A percentile compares a stretch with the other conserved stretches of the same genome.
These are phyloP conservation scores for Rugonectria rugulosa DNA, from an alignment of 2,329 filamentous ascomycete species.

Conservation along the genomic window DNA sequence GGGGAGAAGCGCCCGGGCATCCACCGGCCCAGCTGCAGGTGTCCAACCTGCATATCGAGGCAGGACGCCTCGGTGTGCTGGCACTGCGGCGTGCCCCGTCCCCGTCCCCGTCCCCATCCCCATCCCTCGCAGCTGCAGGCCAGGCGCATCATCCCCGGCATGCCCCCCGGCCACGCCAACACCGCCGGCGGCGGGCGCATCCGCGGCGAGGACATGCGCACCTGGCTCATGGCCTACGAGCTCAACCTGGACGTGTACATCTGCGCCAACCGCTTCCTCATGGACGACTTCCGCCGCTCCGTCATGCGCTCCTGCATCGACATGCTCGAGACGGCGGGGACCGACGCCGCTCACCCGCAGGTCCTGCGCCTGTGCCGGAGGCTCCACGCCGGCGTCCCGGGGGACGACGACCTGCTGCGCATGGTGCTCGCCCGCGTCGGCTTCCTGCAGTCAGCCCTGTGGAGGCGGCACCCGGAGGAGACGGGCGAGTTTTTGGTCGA, in stretches of 20 bases:
- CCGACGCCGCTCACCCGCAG: slow-evolving; percentile 52
- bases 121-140: too few species aligned
- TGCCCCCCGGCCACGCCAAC: not conserved
- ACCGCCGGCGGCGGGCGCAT: slow-evolving; percentile 40
- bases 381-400: slow-evolving; percentile 52
- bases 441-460: slow-evolving; percentile 55
- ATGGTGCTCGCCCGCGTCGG: slow-evolving; percentile 59
- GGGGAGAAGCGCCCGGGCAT: slow-evolving; percentile 52
- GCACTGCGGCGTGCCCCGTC: slow-evolving; percentile 33
- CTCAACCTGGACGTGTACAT: slow-evolving; percentile 59
- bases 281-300: slow-evolving; percentile 53
- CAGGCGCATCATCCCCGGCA: slow-evolving; percentile 3
- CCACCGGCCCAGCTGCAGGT: slow-evolving; percentile 55
- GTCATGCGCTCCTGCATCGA: slow-evolving; percentile 54
- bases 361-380: slow-evolving; percentile 53
- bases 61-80: slow-evolving; percentile 32
- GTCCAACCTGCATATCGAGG: slow-evolving; percentile 47
- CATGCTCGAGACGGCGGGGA: slow-evolving; percentile 53
- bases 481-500: slow-evolving; percentile 52
- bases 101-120: too few species aligned
- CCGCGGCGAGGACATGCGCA: slow-evolving; percentile 53
- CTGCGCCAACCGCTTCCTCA: slow-evolving; percentile 56
- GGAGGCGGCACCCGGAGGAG: slow-evolving; percentile 49
- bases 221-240: slow-evolving; percentile 56
- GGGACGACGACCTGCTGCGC: slow-evolving; percentile 52